Base-by-base conservation (phyloP, 768 basidiomycete species). In the Floccularia luteovirens region DNA sequence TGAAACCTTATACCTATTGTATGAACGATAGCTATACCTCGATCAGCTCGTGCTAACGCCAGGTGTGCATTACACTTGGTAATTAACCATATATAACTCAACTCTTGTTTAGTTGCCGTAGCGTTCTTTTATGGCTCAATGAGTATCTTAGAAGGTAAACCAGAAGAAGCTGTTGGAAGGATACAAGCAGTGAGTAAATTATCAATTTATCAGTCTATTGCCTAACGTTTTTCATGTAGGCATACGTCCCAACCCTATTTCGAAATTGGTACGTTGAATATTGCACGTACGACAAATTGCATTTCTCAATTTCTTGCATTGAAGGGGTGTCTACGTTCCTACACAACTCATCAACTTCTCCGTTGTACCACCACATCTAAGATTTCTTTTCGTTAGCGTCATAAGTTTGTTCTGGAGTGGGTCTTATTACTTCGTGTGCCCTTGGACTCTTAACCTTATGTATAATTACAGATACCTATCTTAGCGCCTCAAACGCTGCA, bases 371-470 rank as follows among this genome's bases (percentile, higher is more conserved):
- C 78, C 73, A 3, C 88, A 90, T 48, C 60, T 89, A 24, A 77
- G 88, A 25, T 80, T 90, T 39, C 69, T 82, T 14, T 66, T 82
- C 14, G 76, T 91, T 17, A 74, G 86, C 50, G 72, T 83, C 8
- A 84, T 90, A 38, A 82, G 81, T 51, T 68, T 89, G 44, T 83
- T 84, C 63, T 87, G 84, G 86, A 89, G 86, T 89, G 54, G 33
- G 82, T 43, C 38, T n/a, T 23, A 8, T 45, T 37, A n/a, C n/a
- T 37, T 31, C 7, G 2, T n/a, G 39, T 33, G 13, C 5, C 4
- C 13, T 22, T 13, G 17, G 11, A 42, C 42, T 43, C n/a, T 24
- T 48, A 32, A 21, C 28, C 13, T 28, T 23, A 19, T 25, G 4
- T 23, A 11, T 4, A 36, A n/a, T 14, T 1, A n/a, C 38, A 79